Percentiles rank a stretch among this genome's conserved stretches.
phyloP scores from a whole-genome alignment of 1,284 basidiomycete species.

The Leccinum pachyderme region DNA sequence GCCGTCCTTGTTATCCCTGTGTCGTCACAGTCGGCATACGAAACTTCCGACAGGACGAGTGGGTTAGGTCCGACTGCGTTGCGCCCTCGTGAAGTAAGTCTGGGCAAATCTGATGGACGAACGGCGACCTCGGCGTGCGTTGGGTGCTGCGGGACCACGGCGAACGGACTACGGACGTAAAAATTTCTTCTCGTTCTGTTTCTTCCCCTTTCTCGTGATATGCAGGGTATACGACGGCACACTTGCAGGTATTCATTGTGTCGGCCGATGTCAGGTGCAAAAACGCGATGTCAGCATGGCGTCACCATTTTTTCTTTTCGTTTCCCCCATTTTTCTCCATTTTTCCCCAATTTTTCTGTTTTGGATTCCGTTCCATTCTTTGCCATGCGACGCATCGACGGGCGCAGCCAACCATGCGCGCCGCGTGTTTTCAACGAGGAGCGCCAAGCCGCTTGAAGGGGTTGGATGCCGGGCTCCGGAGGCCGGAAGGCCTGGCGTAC shows the following conservation, averaged over 20 bases:
- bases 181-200: neutral
- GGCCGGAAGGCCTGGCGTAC: neutral
- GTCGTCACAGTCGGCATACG: slow-evolving; percentile 7
- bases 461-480: neutral
- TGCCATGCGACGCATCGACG: neutral
- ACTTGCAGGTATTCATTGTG: neutral
- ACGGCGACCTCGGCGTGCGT: slow-evolving; percentile 4
- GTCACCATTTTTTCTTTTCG: neutral
- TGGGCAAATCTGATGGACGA: neutral
- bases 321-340: neutral
- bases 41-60: neutral
- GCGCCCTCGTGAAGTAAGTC: neutral
- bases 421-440: slow-evolving; percentile 29
- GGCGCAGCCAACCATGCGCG: slow-evolving; percentile 4
- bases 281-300: neutral
- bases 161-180: neutral
- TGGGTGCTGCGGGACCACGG: slow-evolving; percentile 7
- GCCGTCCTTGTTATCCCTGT: slow-evolving; percentile 10
- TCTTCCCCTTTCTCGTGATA: neutral
- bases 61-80: slow-evolving; percentile 6
- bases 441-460: neutral
- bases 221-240: neutral
- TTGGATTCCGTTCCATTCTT: neutral
- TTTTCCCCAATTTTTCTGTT: neutral
- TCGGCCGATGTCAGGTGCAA: neutral